phyloP scores from a whole-genome alignment of 345 rosid genomes.

The Populus alba region DNA sequence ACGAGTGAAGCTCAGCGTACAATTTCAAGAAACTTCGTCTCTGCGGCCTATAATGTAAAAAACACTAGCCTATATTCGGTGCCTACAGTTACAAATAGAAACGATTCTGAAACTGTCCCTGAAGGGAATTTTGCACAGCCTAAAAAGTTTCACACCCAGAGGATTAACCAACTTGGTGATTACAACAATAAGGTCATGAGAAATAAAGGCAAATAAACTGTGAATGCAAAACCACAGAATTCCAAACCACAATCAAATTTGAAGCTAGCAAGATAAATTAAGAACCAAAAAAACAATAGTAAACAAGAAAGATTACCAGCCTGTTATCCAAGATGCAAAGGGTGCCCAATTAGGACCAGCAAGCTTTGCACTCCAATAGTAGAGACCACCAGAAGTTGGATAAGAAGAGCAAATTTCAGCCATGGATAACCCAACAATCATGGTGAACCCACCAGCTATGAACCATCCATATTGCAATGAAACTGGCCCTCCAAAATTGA shows the following conservation, averaged over 20 bases:
- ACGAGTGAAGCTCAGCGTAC: neutral
- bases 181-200: neutral
- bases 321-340: constrained; percentile 92
- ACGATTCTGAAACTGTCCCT: neutral
- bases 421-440: constrained; percentile 85
- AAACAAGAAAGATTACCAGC: constrained; percentile 55
- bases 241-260: neutral
- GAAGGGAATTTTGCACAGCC: neutral
- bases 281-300: neutral
- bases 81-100: neutral
- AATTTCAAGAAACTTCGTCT: neutral
- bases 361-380: constrained; percentile 98
- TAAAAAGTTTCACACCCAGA: neutral
- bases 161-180: neutral
- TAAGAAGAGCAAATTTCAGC: constrained; percentile 96
- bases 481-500: constrained; percentile 76
- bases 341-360: constrained; percentile 92
- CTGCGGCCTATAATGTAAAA: neutral
- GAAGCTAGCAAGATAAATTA: neutral
- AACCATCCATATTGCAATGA: constrained; percentile 89
- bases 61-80: neutral
- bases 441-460: constrained; percentile 70
- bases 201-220: neutral
- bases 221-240: neutral
- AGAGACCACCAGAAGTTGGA: constrained; percentile 97